phyloP scores from a whole-genome alignment of 192 early-diverging fungal genomes.

The Obelidium mucronatum region DNA sequence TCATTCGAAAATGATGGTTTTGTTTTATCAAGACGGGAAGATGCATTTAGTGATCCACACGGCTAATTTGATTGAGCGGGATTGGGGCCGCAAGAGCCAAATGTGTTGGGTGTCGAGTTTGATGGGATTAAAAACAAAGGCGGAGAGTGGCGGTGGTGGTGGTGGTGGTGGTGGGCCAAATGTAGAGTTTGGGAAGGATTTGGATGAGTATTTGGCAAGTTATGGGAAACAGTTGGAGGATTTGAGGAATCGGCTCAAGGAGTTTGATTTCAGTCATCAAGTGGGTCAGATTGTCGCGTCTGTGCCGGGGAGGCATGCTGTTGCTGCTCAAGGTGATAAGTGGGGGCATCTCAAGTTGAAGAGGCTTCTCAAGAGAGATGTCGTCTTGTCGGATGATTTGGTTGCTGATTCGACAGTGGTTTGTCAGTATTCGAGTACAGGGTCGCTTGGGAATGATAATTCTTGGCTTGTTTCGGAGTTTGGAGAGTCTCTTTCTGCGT shows the following conservation, averaged over 20 bases:
- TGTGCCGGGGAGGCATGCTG: conserved; percentile 62
- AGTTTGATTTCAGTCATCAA: conserved; percentile 60
- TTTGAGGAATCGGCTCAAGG: conserved; percentile 42
- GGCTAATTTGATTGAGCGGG: conserved; percentile 66
- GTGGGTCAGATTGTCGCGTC: conserved; percentile 64
- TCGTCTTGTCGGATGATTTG: neutral
- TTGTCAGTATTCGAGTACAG: conserved; percentile 66
- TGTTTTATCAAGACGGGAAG: conserved; percentile 55
- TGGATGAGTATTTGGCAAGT: conserved; percentile 56
- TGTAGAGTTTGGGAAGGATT: conserved; percentile 62
- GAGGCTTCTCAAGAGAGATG: conserved; percentile 35
- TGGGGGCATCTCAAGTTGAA: conserved; percentile 63
- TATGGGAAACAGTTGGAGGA: conserved; percentile 47
- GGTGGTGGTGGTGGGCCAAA: conserved; percentile 10
- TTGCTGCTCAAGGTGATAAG: conserved; percentile 44
- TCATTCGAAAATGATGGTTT: conserved; percentile 71
- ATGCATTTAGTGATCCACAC: conserved; percentile 66
- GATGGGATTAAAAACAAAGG: conserved; percentile 40
- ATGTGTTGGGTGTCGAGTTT: conserved; percentile 61
- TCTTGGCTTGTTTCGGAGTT: conserved; percentile 66
- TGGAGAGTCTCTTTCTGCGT: conserved; percentile 37
- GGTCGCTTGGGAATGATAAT: conserved; percentile 61
- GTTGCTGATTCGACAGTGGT: neutral
- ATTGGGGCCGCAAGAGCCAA: conserved; percentile 72
- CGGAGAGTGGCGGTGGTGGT: neutral